Evolutionary conservation across 179 eudicot genomes (phyloP), one percentile per base, ranked within the genome.

Genomic region (Silene coronaria): DNA sequence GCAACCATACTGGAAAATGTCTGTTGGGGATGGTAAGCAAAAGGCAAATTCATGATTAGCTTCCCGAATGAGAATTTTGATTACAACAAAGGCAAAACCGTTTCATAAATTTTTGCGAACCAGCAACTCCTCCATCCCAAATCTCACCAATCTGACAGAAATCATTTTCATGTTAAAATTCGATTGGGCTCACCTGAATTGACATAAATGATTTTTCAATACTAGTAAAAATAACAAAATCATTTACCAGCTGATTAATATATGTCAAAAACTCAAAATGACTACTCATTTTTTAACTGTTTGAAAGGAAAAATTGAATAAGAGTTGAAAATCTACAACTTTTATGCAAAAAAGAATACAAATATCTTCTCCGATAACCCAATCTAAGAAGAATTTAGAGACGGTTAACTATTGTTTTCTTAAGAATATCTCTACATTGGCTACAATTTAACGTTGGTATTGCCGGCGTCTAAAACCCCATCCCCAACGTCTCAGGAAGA

Each of bases 391-490:
- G 61, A 72, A 75, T 71, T 78, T 45, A 34, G 76, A 64, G 70
- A 76, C 23, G 77, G 34, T 75, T 26, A 60, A 28, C 76, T 65
- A 64, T 75, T 80, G 65, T 32, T 30, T 73, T 26, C 79, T 70
- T 26, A 67, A 78, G 34, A 55, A 69, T 21, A 59, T 55, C 17
- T 10, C 59, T 55, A 67, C 65, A 53, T 51, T 51, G 23, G n/a
- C 19, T 51, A 51, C 13, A 62, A 26, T 27, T 62, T 67, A 17
- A 69, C 57, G 0, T 51, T 62, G 58, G 46, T 70, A 76, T 71
- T 48, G 81, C 78, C 68, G 69, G 76, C 77, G 76, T 34, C 38
- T 75, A 67, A 70, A 84, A 80, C 78, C 57, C 51, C 53, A 32
- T 53, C 67, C 74, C 79, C 77, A 19, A 21, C 36, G 28, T 38